Conservation (phyloP, 2,329 filamentous ascomycete genomes). For the Chalaropsis thielavioides region DNA sequence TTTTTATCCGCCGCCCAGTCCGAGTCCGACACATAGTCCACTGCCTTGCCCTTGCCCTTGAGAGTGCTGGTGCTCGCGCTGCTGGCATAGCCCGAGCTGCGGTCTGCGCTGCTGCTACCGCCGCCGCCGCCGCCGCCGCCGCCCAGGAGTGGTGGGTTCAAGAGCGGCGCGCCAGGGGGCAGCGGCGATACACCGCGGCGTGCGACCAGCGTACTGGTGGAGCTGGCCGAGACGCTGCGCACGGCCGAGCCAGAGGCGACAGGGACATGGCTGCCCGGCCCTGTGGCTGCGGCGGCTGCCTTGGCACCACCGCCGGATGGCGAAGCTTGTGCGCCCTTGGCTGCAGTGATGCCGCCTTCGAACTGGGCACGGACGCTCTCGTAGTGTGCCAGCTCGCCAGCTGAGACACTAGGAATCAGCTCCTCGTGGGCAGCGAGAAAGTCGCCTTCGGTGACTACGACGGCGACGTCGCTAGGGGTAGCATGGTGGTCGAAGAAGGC, state of each 20-base stretch:
- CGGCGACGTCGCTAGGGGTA: slow-evolving; percentile 64
- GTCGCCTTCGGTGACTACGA: slow-evolving; percentile 79
- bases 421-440: slow-evolving; percentile 72
- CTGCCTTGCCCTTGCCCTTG: slow-evolving; percentile 9
- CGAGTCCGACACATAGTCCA: not conserved
- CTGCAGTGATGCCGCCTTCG: slow-evolving; percentile 42
- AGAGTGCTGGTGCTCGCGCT: slow-evolving; percentile 13
- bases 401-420: slow-evolving; percentile 84
- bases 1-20: slow-evolving; percentile 30
- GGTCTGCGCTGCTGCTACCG: not conserved
- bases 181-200: slow-evolving; percentile 20
- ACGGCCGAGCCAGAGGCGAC: not conserved
- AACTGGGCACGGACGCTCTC: slow-evolving; percentile 70
- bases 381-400: slow-evolving; percentile 84
- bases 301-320: not conserved
- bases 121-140: not conserved
- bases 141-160: not conserved
- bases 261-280: not conserved
- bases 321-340: slow-evolving; percentile 17
- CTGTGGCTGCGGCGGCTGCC: not conserved
- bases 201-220: not conserved
- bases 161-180: slow-evolving; percentile 19
- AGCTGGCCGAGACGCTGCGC: not conserved
- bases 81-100: slow-evolving; percentile 10
- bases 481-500: slow-evolving; percentile 94